Conservation (phyloP, 1,284 basidiomycete species). For the Boletus semigastroideus region DNA sequence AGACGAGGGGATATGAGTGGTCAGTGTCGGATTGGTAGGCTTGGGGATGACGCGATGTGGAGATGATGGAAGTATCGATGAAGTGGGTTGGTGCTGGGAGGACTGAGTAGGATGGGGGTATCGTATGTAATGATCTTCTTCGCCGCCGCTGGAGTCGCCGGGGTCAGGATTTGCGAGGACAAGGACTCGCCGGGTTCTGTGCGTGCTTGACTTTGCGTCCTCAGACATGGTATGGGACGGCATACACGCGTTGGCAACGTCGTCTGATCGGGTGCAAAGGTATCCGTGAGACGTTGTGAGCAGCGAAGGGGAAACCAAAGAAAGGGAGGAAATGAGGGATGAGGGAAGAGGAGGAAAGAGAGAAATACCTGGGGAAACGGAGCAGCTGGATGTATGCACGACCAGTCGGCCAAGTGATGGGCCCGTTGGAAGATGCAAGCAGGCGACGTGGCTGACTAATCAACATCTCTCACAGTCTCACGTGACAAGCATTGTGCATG, state of each 20-base stretch:
- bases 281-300: constrained; percentile 3
- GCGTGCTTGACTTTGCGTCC: constrained; percentile 39
- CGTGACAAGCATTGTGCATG: constrained; percentile 15
- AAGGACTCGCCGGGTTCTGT: constrained; percentile 40
- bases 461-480: constrained; percentile 14
- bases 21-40: constrained; percentile 35
- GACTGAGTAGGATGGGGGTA: constrained; percentile 26
- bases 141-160: constrained; percentile 47
- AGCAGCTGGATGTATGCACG: constrained; percentile 27
- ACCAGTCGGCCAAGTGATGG: constrained; percentile 27
- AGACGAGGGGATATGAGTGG: constrained; percentile 39
- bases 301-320: background rate
- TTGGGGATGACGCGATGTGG: constrained; percentile 26
- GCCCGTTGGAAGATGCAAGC: constrained; percentile 27
- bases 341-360: background rate
- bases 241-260: constrained; percentile 34
- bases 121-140: constrained; percentile 34
- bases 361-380: constrained; percentile 19
- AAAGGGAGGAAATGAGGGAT: background rate
- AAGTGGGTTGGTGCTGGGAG: constrained; percentile 24
- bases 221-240: constrained; percentile 41
- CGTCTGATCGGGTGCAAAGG: constrained; percentile 23
- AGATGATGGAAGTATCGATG: constrained; percentile 26
- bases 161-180: constrained; percentile 62
- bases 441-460: constrained; percentile 34